Percentiles rank a stretch among this genome's conserved stretches.
Evolutionary conservation across 768 basidiomycete genomes (phyloP).

Genomic region (Tulasnella sp.): DNA sequence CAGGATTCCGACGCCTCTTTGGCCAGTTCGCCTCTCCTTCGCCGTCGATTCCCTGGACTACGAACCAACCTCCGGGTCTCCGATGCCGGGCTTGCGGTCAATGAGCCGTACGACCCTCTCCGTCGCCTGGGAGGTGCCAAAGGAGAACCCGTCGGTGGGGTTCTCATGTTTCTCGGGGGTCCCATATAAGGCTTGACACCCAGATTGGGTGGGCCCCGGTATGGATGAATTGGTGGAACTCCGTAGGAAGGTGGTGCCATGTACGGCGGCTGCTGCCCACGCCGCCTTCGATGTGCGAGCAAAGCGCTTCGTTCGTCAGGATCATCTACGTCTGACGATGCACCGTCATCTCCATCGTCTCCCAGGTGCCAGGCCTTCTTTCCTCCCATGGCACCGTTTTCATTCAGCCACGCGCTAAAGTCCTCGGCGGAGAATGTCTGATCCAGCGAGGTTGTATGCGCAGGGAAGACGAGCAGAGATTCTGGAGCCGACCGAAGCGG

Average conservation of each 20-base stretch:
- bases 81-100: background rate
- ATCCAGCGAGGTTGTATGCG: conserved; percentile 47
- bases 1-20: background rate
- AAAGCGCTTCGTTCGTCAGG: conserved; percentile 18
- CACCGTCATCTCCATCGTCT: background rate
- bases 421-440: conserved; percentile 31
- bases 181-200: background rate
- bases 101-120: background rate
- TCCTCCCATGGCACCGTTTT: background rate
- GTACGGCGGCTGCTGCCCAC: background rate
- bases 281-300: conserved; percentile 12
- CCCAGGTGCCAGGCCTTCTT: background rate
- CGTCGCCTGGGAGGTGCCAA: background rate
- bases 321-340: background rate
- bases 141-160: background rate
- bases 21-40: background rate
- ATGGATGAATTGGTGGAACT: background rate
- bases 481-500: conserved; percentile 59
- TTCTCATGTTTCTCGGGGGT: background rate
- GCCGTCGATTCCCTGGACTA: background rate
- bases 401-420: conserved; percentile 33
- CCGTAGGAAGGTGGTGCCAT: background rate
- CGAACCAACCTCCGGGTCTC: background rate
- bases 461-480: conserved; percentile 41
- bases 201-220: background rate